Percentiles rank a stretch among this genome's conserved stretches.
Evolutionary conservation across 2,329 filamentous ascomycete genomes (phyloP).

Genomic region (Ceratocystis cacaofunesta): DNA sequence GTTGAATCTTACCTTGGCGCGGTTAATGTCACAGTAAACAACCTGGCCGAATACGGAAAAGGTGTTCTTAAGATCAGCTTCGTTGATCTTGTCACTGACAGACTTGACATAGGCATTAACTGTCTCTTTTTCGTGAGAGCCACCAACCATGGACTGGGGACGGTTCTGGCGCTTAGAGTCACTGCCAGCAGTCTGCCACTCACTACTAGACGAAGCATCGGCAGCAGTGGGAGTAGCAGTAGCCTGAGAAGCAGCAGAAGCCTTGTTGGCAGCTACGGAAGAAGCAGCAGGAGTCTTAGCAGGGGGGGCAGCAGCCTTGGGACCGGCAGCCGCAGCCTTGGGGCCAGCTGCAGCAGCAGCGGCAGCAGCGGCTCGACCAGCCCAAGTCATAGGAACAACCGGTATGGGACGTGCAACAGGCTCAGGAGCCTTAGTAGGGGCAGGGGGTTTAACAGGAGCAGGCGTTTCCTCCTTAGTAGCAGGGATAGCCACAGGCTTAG

Average conservation of each 20-base stretch:
- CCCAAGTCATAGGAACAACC: constrained; percentile 58
- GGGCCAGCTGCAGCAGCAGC: constrained; percentile 20
- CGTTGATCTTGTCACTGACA: constrained; percentile 75
- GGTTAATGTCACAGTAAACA: constrained; percentile 62
- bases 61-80: constrained; percentile 53
- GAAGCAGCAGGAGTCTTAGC: constrained; percentile 19
- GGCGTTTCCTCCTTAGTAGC: constrained; percentile 46
- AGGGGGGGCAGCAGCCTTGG: constrained; percentile 36
- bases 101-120: constrained; percentile 89
- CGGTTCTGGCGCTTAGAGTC: constrained; percentile 76
- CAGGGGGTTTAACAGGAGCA: constrained; percentile 29
- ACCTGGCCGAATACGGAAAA: constrained; percentile 60
- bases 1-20: constrained; percentile 52
- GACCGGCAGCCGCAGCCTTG: constrained; percentile 36
- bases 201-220: constrained; percentile 32
- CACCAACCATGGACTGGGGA: constrained; percentile 47
- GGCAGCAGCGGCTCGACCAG: constrained; percentile 48
- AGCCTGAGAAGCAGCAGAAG: constrained; percentile 23
- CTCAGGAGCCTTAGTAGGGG: constrained; percentile 35
- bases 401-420: constrained; percentile 35
- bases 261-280: constrained; percentile 26
- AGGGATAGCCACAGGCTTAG: constrained; percentile 24
- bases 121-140: constrained; percentile 54
- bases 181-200: constrained; percentile 79
- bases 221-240: constrained; percentile 28